Evolutionary conservation across 1,284 basidiomycete genomes (phyloP).

Genomic region (Porogramme epimiltina): DNA sequence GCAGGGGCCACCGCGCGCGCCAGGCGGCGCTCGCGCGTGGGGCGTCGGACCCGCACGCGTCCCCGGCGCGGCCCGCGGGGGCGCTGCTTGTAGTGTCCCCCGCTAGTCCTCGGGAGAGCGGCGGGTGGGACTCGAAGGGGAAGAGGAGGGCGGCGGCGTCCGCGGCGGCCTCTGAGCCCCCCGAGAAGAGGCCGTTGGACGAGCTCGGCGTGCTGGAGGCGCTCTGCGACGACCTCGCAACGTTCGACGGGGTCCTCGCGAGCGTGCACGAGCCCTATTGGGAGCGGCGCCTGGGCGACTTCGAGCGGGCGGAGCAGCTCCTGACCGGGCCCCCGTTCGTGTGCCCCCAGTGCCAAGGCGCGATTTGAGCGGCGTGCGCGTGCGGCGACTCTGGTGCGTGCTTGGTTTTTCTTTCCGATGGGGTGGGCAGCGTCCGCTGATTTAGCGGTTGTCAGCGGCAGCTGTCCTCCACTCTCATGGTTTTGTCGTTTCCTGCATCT

Average conservation of each 20-base stretch:
- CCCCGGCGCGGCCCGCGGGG: too few relatives aligned
- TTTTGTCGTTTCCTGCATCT: too few relatives aligned
- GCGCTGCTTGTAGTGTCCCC: too few relatives aligned
- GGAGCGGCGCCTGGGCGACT: slow-evolving; percentile 14
- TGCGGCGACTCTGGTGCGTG: too few relatives aligned
- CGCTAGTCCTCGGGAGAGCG: too few relatives aligned
- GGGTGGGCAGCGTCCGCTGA: too few relatives aligned
- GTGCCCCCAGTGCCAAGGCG: slow-evolving; percentile 21
- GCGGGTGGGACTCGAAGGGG: background rate
- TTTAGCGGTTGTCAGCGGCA: too few relatives aligned
- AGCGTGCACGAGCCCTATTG: slow-evolving; percentile 19
- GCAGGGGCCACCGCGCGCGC: background rate
- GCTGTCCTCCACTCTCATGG: too few relatives aligned
- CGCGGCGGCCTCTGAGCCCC: background rate
- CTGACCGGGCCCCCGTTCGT: slow-evolving; percentile 8
- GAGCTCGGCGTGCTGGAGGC: slow-evolving; percentile 1
- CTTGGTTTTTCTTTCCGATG: too few relatives aligned
- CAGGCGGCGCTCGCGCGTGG: background rate
- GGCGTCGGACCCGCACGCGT: too few relatives aligned
- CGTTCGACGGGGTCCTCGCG: slow-evolving; percentile 16
- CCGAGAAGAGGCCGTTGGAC: background rate
- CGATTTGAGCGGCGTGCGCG: slow-evolving; percentile 17
- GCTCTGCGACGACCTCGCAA: slow-evolving; percentile 6
- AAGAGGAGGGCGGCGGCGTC: background rate
- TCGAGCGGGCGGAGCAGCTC: slow-evolving; percentile 2